These are phyloP conservation scores for Sporothrix protearum DNA, from an alignment of 2,329 filamentous ascomycete species.

Conservation along the genomic window DNA sequence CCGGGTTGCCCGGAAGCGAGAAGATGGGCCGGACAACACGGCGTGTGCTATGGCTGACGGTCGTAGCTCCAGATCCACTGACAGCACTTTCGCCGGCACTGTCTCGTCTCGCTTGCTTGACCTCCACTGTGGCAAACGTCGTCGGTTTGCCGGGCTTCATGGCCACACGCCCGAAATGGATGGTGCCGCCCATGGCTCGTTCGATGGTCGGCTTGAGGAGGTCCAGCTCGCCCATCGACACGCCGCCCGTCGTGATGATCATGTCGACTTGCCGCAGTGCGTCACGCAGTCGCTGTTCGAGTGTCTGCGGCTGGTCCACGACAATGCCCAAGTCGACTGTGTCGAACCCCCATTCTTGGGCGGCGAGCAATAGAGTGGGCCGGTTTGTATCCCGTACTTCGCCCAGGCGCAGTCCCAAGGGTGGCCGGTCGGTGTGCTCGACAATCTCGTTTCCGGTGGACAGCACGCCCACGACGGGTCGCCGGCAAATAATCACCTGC, in stretches of 20 bases:
- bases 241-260: constrained; percentile 87
- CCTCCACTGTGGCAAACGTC: constrained; percentile 85
- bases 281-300: constrained; percentile 73
- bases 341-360: constrained; percentile 69
- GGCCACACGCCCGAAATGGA: constrained; percentile 91
- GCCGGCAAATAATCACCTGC: constrained; percentile 68
- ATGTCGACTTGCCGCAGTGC: constrained; percentile 73
- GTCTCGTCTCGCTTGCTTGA: constrained; percentile 56
- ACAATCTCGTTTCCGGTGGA: constrained; percentile 96
- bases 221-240: constrained; percentile 97
- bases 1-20: constrained; percentile 88
- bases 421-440: constrained; percentile 55
- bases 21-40: constrained; percentile 71
- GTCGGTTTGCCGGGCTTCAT: constrained; percentile 99
- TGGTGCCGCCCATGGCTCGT: constrained; percentile 79
- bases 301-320: constrained; percentile 64
- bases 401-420: constrained; percentile 63
- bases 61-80: too few relatives aligned
- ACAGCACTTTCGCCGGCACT: neutral
- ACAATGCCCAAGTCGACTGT: constrained; percentile 84
- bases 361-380: constrained; percentile 77
- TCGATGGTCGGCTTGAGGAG: constrained; percentile 95
- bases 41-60: neutral
- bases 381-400: constrained; percentile 94
- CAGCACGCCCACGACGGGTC: constrained; percentile 77